Conservation (phyloP, 1,284 basidiomycete genomes). For the Ustilago xerochloae region DNA sequence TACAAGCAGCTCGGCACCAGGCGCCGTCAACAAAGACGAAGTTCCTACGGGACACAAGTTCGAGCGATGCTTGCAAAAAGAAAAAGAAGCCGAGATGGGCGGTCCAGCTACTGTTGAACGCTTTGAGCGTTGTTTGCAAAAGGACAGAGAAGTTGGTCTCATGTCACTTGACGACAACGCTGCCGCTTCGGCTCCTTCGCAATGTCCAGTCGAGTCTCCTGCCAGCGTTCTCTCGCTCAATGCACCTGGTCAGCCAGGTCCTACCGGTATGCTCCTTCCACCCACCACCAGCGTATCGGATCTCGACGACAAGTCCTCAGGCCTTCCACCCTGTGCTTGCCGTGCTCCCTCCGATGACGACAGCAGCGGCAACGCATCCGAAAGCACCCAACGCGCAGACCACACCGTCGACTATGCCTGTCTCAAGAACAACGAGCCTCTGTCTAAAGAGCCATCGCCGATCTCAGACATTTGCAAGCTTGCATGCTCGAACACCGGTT, state of each 20-base stretch:
- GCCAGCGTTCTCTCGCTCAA: conserved; percentile 8
- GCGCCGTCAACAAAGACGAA: conserved; percentile 1
- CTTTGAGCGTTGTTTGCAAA: conserved; percentile 38
- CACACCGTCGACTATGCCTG: conserved; percentile 17
- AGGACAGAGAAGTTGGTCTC: conserved; percentile 25
- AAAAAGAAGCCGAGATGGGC: conserved; percentile 22
- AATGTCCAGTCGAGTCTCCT: conserved; percentile 5
- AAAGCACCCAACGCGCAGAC: conserved; percentile 1
- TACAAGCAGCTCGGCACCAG: neutral
- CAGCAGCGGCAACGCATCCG: conserved; percentile 7
- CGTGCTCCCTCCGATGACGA: conserved; percentile 13
- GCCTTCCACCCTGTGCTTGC: conserved; percentile 34
- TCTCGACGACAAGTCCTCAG: conserved; percentile 5
- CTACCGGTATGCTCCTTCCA: conserved; percentile 30
- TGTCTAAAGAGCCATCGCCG: conserved; percentile 35
- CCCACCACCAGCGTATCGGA: conserved; percentile 11
- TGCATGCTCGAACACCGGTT: conserved; percentile 38
- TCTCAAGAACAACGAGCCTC: conserved; percentile 25
- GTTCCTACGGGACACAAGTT: conserved; percentile 18
- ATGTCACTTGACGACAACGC: conserved; percentile 10
- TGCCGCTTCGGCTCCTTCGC: neutral
- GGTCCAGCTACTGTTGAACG: conserved; percentile 18
- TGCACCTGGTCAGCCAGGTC: neutral
- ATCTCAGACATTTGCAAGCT: conserved; percentile 36
- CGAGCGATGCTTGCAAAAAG: conserved; percentile 35